Base-by-base conservation (phyloP, 2,329 filamentous ascomycete species). In the Calonectria hawksworthii region DNA sequence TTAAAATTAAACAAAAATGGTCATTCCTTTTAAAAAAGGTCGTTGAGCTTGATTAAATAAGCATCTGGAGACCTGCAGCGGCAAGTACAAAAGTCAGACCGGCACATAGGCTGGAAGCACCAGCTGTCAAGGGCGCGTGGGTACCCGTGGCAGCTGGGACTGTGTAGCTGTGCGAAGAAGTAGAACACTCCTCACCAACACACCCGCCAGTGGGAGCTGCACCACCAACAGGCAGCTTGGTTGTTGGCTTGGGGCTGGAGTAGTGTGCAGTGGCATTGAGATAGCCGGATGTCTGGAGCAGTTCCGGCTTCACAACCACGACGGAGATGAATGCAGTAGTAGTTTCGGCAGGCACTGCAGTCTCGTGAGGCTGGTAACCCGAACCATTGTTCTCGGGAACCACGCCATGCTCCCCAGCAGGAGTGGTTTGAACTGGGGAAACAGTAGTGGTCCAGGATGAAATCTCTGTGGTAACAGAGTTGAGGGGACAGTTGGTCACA, bases 401-500 rank as follows among this genome's bases (percentile, higher is more conserved):
- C 34, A 32, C 30, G 41, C 61, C 52, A 21, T 77, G 68, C 32
- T 56, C 44, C 34, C 77, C 52, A 30, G 44, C 73, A 41, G 75
- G 72, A 68, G 77, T 71, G 1, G 79, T 80, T 50, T 80, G 73
- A 23, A 13, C 79, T 75, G 28, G 70, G 28, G 76, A 66, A 38
- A 78, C 61, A 54, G 78, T 72, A 16, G 78, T 81, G 14, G 74
- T 79, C 76, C 73, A 79, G 1, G 75, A 76, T n/a, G 72, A 74
- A 64, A 85, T 80, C 72, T 83, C 81, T 0, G 84, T 85, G 36
- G 80, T 83, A 69, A 84, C 78, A 26, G 81, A 75, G 38, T 84
- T 82, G 65, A 83, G 81, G 16, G 82, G 82, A 80, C 90, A 92
- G 88, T 90, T 83, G 78, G 87, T 86, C 76, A 90, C 87, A 72